Evolutionary conservation across 768 basidiomycete genomes (phyloP).

Genomic region (Amyloporia xantha): DNA sequence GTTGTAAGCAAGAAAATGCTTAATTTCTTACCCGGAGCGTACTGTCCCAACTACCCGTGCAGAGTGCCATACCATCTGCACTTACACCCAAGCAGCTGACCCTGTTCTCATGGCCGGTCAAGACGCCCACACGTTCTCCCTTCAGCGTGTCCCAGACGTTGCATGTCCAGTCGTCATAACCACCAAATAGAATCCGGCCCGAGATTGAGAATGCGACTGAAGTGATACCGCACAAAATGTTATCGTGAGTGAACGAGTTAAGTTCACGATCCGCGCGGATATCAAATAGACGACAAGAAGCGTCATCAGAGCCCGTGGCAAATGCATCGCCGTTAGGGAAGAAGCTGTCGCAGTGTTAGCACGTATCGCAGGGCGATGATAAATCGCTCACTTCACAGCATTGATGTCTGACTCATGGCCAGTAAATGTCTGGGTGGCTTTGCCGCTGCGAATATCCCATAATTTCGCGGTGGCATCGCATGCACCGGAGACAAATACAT

Average conservation of each 20-base stretch:
- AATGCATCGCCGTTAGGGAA: constrained; percentile 99
- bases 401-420: constrained; percentile 99
- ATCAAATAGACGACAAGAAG: constrained; percentile 96
- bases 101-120: constrained; percentile 97
- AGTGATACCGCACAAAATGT: constrained; percentile 97
- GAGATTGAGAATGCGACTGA: constrained; percentile 98
- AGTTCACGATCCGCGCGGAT: constrained; percentile 96
- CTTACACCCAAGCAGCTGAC: constrained; percentile 96
- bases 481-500: constrained; percentile 96
- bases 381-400: constrained; percentile 80
- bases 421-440: constrained; percentile 96
- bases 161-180: constrained; percentile 99
- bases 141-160: constrained; percentile 99
- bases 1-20: background rate
- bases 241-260: constrained; percentile 96
- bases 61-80: constrained; percentile 95
- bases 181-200: constrained; percentile 94
- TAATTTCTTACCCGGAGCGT: constrained; percentile 73
- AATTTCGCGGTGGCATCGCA: constrained; percentile 98
- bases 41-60: constrained; percentile 98
- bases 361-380: constrained; percentile 8
- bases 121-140: constrained; percentile 94
- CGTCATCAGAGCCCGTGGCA: constrained; percentile 97
- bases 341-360: constrained; percentile 53
- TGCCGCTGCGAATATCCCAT: constrained; percentile 97